Evolutionary conservation across 2,329 filamentous ascomycete species (phyloP).

Genomic region (Botrytis deweyae): DNA sequence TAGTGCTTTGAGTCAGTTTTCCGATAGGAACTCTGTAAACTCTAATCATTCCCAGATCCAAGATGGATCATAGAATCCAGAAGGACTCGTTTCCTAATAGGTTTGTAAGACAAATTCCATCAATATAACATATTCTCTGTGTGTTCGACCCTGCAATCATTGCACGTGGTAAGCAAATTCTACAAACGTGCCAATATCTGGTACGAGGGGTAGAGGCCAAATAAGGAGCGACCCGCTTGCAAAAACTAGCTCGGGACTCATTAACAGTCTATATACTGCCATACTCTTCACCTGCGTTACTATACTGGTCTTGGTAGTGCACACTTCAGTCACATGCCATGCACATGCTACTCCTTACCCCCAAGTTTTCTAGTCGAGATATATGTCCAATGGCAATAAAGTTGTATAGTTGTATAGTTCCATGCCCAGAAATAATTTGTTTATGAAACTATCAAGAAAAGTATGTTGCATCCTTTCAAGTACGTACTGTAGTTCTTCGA

Average conservation of each 20-base stretch:
- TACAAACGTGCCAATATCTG: neutral
- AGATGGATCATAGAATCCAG: neutral
- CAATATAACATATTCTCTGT: neutral
- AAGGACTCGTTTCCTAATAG: neutral
- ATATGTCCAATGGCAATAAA: neutral
- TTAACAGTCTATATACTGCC: neutral
- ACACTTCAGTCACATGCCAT: neutral
- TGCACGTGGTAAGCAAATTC: fast-evolving
- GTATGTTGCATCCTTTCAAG: neutral
- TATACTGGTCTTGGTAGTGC: neutral
- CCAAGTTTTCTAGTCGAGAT: neutral
- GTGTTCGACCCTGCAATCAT: neutral
- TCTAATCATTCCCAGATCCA: too few species aligned
- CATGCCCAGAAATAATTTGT: neutral
- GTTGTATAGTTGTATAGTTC: neutral
- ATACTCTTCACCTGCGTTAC: neutral
- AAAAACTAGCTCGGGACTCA: neutral
- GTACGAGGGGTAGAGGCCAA: neutral
- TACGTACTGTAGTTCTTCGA: neutral
- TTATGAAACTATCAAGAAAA: neutral
- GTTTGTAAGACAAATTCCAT: neutral
- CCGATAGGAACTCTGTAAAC: neutral
- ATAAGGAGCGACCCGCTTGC: neutral
- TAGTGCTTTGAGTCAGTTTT: neutral
- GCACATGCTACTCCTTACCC: neutral